A percentile compares a stretch with the other conserved stretches of the same genome.
Evolutionary conservation across 306 rosid genomes (phyloP).

Genomic region (Pterocarpus santalinus): DNA sequence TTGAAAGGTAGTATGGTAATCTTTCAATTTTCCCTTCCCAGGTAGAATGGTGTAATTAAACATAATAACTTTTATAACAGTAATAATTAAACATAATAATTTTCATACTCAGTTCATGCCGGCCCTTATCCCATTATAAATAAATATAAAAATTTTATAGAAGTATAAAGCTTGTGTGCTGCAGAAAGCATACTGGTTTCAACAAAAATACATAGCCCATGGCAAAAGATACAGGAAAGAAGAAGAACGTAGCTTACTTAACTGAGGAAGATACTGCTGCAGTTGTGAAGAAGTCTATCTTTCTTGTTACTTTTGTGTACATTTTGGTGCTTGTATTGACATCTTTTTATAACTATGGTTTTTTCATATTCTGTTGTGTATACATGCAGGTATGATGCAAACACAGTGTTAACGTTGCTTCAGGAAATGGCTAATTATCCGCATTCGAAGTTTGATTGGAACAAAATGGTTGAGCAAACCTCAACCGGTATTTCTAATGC

Average conservation of each 20-base stretch:
- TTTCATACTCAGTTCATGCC: no score
- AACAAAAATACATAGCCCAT: constrained; percentile 23
- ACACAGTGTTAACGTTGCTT: constrained; percentile 63
- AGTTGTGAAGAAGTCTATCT: constrained; percentile 56
- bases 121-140: no score
- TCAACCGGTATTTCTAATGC: constrained; percentile 82
- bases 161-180: no score
- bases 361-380: no score
- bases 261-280: constrained; percentile 61
- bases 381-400: constrained; percentile 59
- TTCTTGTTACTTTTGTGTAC: not conserved
- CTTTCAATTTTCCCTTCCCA: not conserved
- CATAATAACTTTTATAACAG: no score
- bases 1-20: not conserved
- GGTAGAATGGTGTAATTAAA: no score
- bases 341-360: not conserved
- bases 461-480: constrained; percentile 64
- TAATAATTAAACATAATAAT: no score
- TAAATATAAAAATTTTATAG: no score
- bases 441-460: constrained; percentile 69
- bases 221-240: constrained; percentile 50
- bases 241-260: constrained; percentile 48
- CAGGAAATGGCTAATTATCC: constrained; percentile 67
- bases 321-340: not conserved
- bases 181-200: not conserved